Evolutionary conservation across 371 early-diverging fungal species (phyloP), one percentile per base, ranked within the genome.

Genomic region (Lichtheimia ornata): DNA sequence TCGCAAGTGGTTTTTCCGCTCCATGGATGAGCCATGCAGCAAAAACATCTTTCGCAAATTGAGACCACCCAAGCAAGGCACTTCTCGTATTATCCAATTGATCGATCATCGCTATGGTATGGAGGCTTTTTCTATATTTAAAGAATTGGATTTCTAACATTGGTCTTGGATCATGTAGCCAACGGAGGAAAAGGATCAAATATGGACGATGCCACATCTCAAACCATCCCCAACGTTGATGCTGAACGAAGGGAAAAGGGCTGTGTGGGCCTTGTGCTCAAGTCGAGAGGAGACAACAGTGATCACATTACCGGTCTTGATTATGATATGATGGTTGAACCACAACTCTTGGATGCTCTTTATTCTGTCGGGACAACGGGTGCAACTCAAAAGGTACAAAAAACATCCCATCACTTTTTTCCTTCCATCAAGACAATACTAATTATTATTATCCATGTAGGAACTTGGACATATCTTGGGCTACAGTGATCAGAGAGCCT

Each of bases 1-100:
- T 0, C 30, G 61, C 35, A 73, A 69, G 30, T 79, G 79, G 79
- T 75, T 65, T 40, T 65, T 73, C 22, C 71, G 79, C 24, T 40
- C 45, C 5, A 44, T 75, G 30, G 69, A 75, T 53, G 65, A 61
- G 5, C 28, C 43, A 1, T 42, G 43, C 24, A n/a, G 20, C 9
- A 24, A 30, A 17, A 18, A 41, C 20, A 24, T 43, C 14, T 22
- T 53, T 22, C 25, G 61, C 24, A 61, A 54, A 47, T 28, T 58
- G 18, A 50, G 14, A 20, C 9, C n/a, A 17, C 51, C 62, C 17
- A 52, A 52, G 20, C 14, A 17, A 45, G 54, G 67, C 17, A 60
- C 45, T n/a, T 15, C 53, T 4, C 62, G 77, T 22, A 69, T 71
- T 61, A 30, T 73, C n/a, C 50, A 67, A 28, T 56, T 67, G 6